These are phyloP conservation scores for Neodidymelliopsis sp. DNA, from an alignment of 2,329 filamentous ascomycete genomes.

Conservation along the genomic window DNA sequence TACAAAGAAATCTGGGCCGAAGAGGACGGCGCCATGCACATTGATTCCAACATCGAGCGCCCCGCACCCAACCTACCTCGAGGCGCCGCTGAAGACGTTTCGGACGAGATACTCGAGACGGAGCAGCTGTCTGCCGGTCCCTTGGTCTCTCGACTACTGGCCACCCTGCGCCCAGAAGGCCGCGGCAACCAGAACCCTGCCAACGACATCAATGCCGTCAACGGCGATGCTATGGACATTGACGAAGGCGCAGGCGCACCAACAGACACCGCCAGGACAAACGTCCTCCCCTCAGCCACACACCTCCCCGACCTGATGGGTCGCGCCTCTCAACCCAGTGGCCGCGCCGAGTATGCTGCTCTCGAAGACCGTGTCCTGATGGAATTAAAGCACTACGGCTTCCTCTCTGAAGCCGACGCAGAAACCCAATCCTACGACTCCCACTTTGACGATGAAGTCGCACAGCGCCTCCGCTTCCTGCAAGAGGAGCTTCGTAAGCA, in stretches of 20 bases:
- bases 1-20: slow-evolving; percentile 94
- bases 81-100: slow-evolving; percentile 85
- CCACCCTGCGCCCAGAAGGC: slow-evolving; percentile 80
- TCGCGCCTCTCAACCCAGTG: slow-evolving; percentile 75
- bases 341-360: slow-evolving; percentile 81
- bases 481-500: slow-evolving; percentile 84
- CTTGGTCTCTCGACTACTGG: slow-evolving; percentile 80
- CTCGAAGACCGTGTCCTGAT: slow-evolving; percentile 91
- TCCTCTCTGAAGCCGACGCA: slow-evolving; percentile 77
- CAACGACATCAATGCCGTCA: slow-evolving; percentile 63
- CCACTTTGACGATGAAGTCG: slow-evolving; percentile 93
- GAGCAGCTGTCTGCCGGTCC: slow-evolving; percentile 90
- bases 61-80: slow-evolving; percentile 81
- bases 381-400: slow-evolving; percentile 89
- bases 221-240: slow-evolving; percentile 57
- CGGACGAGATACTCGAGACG: slow-evolving; percentile 84
- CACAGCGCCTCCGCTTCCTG: slow-evolving; percentile 83
- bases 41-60: slow-evolving; percentile 73
- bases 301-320: slow-evolving; percentile 82
- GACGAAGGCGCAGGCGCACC: slow-evolving; percentile 52
- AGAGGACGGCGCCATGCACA: slow-evolving; percentile 81
- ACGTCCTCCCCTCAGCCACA: slow-evolving; percentile 70
- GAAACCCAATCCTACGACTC: slow-evolving; percentile 80
- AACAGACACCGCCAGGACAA: slow-evolving; percentile 46
- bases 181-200: slow-evolving; percentile 63